phyloP scores from a whole-genome alignment of 352 stramenopile species.

The Phytophthora nicotianae region DNA sequence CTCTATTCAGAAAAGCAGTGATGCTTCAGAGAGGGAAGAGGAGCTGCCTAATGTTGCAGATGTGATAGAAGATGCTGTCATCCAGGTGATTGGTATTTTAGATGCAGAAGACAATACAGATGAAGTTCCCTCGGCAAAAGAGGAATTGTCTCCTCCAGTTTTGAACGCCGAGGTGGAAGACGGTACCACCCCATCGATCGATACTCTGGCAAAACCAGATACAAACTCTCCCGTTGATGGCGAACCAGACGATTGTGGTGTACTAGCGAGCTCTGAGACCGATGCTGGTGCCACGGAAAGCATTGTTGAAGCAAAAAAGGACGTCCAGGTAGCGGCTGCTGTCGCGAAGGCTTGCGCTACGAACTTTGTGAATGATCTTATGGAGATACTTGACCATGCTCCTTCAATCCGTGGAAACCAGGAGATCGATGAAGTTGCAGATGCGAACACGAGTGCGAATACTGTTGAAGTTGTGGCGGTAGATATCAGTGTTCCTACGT shows the following conservation, averaged over 20 bases:
- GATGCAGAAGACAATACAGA: neutral
- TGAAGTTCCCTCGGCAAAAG: neutral
- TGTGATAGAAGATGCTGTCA: neutral
- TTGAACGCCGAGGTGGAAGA: neutral
- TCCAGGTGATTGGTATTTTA: neutral
- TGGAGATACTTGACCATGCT: slow-evolving; percentile 6
- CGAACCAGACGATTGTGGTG: neutral
- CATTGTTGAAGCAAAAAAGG: neutral
- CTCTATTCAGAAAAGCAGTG: slow-evolving; percentile 1
- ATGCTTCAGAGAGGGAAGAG: slow-evolving; percentile 1
- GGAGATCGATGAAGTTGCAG: neutral
- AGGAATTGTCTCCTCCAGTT: neutral
- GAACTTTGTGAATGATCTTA: slow-evolving; percentile 22
- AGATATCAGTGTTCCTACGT: neutral
- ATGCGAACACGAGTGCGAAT: neutral
- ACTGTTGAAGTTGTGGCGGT: neutral
- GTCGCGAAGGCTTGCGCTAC: slow-evolving; percentile 16
- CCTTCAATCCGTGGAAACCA: slow-evolving; percentile 3
- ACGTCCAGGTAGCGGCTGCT: neutral
- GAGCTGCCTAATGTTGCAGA: neutral
- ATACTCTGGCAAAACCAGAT: neutral
- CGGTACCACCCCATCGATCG: neutral
- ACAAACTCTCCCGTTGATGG: neutral
- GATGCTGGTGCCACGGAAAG: neutral
- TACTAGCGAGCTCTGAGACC: neutral